Evolutionary conservation across 2,329 filamentous ascomycete species (phyloP), one percentile per base, ranked within the genome.

Genomic region (Cryphonectria radicalis): DNA sequence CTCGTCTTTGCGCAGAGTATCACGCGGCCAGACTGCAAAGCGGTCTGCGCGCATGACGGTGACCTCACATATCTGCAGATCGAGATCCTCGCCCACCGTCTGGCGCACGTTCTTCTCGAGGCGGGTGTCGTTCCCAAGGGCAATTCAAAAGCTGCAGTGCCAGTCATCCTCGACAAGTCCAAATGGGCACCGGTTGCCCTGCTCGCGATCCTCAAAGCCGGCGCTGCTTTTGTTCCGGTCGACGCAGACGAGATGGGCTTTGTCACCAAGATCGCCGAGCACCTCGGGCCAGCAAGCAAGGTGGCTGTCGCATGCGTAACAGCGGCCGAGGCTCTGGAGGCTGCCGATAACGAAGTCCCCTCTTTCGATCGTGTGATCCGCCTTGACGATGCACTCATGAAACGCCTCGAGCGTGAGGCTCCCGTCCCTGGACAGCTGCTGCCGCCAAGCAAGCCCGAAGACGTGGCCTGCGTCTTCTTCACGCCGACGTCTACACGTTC

Each of bases 161-260:
- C 89, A 6, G 84, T 94, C 7, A 87, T 91, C 25, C 84, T 94
- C 76, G 89, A 92, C 60, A 94, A 93, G 80, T 92, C 88, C 28
- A 81, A 89, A 19, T 87, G 91, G 78, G 85, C 92, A 0, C 91
- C 93, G 64, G 82, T 93, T 55, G 86, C 90, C 8, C 90, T 95
- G 72, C 83, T 95, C 28, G 91, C 91, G 0, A 85, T 91, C 1
- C 81, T 93, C 60, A 91, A 82, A 75, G 80, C 85, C 4, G 86
- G 86, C 17, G 86, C 83, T 1, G 82, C 82, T n/a, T 83, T 88
- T 57, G 84, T 86, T 0, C 83, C 85, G 0, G 79, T 88, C 40
- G 86, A 88, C 60, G 80, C 79, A 3, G 81, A 84, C 22, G 82
- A 86, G 35, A 78, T 81, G 28, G 76, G 78, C 66, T 84, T 82